Evolutionary conservation across 2,329 filamentous ascomycete genomes (phyloP).

Genomic region (Diatrype stigma): DNA sequence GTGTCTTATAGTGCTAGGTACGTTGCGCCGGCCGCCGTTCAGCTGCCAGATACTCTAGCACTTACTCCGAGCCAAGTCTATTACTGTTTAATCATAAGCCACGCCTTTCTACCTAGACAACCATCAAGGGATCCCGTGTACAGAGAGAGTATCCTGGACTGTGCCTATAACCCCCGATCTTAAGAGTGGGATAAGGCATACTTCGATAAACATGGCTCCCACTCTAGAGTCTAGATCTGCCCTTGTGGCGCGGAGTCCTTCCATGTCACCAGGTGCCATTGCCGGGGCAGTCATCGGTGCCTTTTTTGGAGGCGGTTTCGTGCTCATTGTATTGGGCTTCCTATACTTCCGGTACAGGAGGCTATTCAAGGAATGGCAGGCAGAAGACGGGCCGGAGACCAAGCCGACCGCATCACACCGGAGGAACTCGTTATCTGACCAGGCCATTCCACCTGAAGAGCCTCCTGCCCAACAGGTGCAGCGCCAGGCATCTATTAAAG

Average conservation of each 20-base stretch:
- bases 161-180: neutral
- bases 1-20: neutral
- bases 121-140: no score
- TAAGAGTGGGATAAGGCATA: neutral
- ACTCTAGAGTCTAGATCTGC: conserved; percentile 11
- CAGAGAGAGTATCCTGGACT: neutral
- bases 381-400: conserved; percentile 14
- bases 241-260: conserved; percentile 20
- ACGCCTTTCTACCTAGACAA: neutral
- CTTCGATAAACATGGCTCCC: conserved; percentile 13
- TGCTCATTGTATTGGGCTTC: conserved; percentile 27
- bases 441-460: conserved; percentile 11
- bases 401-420: conserved; percentile 11
- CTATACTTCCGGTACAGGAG: conserved; percentile 28
- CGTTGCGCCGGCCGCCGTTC: neutral
- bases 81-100: neutral
- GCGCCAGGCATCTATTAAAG: conserved; percentile 13
- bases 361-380: conserved; percentile 17
- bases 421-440: conserved; percentile 13
- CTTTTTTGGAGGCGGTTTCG: conserved; percentile 23
- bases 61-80: neutral
- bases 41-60: neutral
- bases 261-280: conserved; percentile 25
- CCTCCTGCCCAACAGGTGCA: conserved; percentile 5
- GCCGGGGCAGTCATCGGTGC: conserved; percentile 29